Conservation (phyloP, 345 rosid genomes). For the Brassica juncea region DNA sequence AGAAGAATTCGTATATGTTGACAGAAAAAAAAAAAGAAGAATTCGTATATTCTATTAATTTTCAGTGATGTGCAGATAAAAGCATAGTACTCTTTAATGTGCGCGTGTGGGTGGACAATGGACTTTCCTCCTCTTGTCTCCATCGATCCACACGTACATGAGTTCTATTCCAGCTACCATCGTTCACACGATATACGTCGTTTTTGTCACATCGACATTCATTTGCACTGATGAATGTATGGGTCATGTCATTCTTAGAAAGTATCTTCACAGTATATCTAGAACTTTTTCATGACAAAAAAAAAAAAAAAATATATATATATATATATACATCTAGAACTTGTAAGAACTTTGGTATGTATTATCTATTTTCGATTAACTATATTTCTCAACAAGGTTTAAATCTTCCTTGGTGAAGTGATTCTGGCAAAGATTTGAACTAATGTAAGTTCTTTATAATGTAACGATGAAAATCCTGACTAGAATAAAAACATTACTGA, state of each 20-base stretch:
- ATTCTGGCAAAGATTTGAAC: background rate
- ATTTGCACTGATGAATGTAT: slow-evolving; percentile 25
- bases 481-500: background rate
- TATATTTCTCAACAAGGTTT: background rate
- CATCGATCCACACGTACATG: slow-evolving; percentile 40
- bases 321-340: background rate
- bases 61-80: slow-evolving; percentile 34
- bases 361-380: background rate
- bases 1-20: background rate
- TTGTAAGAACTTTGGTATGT: background rate
- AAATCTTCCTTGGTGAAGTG: background rate
- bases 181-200: background rate
- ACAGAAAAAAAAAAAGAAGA: too few species aligned
- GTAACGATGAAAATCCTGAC: background rate
- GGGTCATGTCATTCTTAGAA: slow-evolving; percentile 29
- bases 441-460: background rate
- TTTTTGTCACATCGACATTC: slow-evolving; percentile 26
- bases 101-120: slow-evolving; percentile 50
- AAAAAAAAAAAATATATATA: too few species aligned
- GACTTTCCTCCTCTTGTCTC: slow-evolving; percentile 43
- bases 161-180: background rate
- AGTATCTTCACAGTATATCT: background rate
- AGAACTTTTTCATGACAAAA: background rate
- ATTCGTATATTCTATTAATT: slow-evolving; percentile 12
- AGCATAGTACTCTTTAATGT: slow-evolving; percentile 40